Evolutionary conservation across 164 flowering plant genomes (phyloP).

Genomic region (Vitis amurensis): DNA sequence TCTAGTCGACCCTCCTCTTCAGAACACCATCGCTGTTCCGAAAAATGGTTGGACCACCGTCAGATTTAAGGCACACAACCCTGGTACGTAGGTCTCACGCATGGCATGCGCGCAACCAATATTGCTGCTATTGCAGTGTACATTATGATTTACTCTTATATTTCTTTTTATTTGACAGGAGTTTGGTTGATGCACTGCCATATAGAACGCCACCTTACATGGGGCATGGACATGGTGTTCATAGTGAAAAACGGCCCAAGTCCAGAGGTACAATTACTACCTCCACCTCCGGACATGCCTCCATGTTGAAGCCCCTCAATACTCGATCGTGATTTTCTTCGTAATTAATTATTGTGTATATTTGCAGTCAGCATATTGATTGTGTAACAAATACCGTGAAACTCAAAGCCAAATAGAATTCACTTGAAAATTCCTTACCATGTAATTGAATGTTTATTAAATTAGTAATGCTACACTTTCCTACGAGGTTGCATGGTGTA

Average conservation of each 20-base stretch:
- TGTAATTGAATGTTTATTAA: too few species aligned
- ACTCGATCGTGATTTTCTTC: too few species aligned
- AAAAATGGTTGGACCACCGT: conserved; percentile 53
- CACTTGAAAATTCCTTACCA: too few species aligned
- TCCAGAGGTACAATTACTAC: conserved; percentile 10
- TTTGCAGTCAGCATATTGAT: too few species aligned
- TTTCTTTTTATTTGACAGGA: conserved; percentile 18
- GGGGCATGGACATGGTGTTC: conserved; percentile 41
- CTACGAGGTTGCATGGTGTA: too few species aligned
- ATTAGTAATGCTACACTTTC: too few species aligned
- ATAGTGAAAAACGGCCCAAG: conserved; percentile 28
- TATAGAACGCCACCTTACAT: conserved; percentile 31
- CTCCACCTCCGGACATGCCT: conserved; percentile 40
- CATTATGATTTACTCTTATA: background rate
- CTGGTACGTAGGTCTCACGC: conserved; percentile 33
- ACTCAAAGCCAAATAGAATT: too few species aligned
- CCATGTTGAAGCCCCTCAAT: conserved; percentile 24
- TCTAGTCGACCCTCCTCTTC: conserved; percentile 55
- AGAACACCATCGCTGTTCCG: conserved; percentile 51
- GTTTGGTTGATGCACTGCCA: conserved; percentile 48
- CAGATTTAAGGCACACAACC: conserved; percentile 56
- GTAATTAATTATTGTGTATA: too few species aligned
- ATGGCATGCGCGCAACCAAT: too few species aligned
- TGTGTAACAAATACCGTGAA: too few species aligned
- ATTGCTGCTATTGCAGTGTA: too few species aligned